A percentile compares a stretch with the other conserved stretches of the same genome.
Evolutionary conservation across 805 yeast genomes (phyloP).

Genomic region (Kazachstania martiniae): DNA sequence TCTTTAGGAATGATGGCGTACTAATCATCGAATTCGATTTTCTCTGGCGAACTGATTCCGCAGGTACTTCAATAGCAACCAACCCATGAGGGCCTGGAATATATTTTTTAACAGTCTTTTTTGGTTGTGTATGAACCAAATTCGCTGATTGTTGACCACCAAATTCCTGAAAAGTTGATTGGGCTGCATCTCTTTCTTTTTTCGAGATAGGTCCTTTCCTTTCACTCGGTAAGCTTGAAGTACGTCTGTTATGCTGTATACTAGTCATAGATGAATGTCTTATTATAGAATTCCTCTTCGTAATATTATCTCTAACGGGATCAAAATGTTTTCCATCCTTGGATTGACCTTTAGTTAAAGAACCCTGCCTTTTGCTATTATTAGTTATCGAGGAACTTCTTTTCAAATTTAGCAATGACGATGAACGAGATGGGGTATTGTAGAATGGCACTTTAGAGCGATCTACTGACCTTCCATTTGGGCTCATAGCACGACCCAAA

Average conservation of each 20-base stretch:
- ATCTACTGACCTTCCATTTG: conserved; percentile 19
- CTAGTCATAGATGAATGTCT: conserved; percentile 2
- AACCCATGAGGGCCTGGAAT: conserved; percentile 68
- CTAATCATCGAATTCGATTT: too few relatives aligned
- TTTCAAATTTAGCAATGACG: conserved; percentile 8
- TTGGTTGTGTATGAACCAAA: conserved; percentile 2
- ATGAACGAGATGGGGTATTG: conserved; percentile 11
- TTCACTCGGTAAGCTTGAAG: conserved; percentile 12
- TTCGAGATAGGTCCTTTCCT: conserved; percentile 3
- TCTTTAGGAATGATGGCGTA: neutral
- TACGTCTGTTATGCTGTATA: conserved; percentile 4
- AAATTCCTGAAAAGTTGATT: conserved; percentile 24
- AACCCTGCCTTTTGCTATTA: conserved; percentile 4
- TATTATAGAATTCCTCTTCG: neutral
- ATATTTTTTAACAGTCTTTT: conserved; percentile 51
- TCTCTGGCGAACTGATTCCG: conserved; percentile 15
- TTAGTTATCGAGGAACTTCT: conserved; percentile 4
- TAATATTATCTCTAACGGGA: neutral
- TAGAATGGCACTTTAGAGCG: conserved; percentile 17
- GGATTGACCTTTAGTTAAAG: neutral
- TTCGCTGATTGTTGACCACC: conserved; percentile 23
- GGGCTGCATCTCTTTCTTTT: conserved; percentile 17
- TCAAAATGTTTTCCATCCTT: too few relatives aligned
- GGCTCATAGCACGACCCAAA: conserved; percentile 37
- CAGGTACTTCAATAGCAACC: conserved; percentile 59